Conservation (phyloP, 495 filamentous ascomycete species). For the Neurospora sp. region DNA sequence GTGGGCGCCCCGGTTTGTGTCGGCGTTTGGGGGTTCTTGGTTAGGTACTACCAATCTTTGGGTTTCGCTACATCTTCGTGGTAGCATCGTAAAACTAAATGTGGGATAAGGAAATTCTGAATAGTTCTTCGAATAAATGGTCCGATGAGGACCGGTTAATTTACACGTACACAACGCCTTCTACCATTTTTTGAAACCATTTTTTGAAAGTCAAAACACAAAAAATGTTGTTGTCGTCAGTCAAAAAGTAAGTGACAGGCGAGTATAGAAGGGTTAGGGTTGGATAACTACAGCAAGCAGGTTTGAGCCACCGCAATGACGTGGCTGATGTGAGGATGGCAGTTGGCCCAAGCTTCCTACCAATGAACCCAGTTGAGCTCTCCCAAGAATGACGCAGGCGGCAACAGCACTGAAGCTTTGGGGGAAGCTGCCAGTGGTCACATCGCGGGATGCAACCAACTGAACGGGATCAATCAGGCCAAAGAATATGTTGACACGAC, state of each 20-base stretch:
- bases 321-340: not conserved
- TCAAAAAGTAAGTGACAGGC: no score
- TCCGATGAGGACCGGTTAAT: no score
- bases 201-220: no score
- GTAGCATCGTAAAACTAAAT: no score
- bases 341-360: not conserved
- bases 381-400: not conserved
- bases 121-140: no score
- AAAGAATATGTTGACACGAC: not conserved
- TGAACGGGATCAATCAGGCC: not conserved
- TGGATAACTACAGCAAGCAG: not conserved
- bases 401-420: not conserved
- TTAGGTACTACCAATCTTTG: no score
- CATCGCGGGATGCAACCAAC: not conserved
- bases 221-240: no score
- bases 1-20: not conserved
- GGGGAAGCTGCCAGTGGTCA: not conserved
- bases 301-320: not conserved
- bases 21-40: not conserved
- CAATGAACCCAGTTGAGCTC: not conserved
- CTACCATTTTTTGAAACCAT: no score
- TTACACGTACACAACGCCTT: no score
- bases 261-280: not conserved
- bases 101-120: no score
- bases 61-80: no score